phyloP scores from a whole-genome alignment of 1,139 yeast genomes.

The Candida buenavistaensis region DNA sequence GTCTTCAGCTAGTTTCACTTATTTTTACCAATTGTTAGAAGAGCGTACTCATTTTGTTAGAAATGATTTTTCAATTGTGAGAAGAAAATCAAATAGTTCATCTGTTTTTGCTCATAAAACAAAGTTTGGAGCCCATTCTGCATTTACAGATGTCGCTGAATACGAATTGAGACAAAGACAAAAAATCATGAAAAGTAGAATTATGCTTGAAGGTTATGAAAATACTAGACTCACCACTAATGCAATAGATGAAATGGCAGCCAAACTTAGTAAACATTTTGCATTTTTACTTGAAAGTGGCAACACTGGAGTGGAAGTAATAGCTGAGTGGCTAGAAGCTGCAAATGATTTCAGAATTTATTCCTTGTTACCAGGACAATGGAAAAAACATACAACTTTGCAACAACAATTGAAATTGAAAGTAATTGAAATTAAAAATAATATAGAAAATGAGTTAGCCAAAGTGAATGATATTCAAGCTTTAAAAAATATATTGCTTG shows the following conservation, averaged over 20 bases:
- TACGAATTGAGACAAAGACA: conserved; percentile 26
- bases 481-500: conserved; percentile 17
- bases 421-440: conserved; percentile 15
- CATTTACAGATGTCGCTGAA: conserved; percentile 32
- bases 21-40: conserved; percentile 30
- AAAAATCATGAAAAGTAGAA: conserved; percentile 21
- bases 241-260: conserved; percentile 30
- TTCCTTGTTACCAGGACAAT: conserved; percentile 18
- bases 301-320: conserved; percentile 18
- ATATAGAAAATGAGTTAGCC: conserved; percentile 12
- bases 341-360: conserved; percentile 32
- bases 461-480: conserved; percentile 15
- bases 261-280: conserved; percentile 19
- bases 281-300: conserved; percentile 19
- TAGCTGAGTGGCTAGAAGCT: conserved; percentile 27
- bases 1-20: conserved; percentile 26
- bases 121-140: conserved; percentile 24
- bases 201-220: conserved; percentile 18
- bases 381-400: conserved; percentile 14
- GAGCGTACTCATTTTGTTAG: conserved; percentile 24
- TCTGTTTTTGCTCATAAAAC: conserved; percentile 17
- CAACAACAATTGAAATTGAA: conserved; percentile 19
- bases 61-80: conserved; percentile 16
- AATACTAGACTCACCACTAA: conserved; percentile 15
- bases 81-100: conserved; percentile 16